phyloP scores from a whole-genome alignment of 1,284 basidiomycete species.

The Cutaneotrichosporon arboriforme region DNA sequence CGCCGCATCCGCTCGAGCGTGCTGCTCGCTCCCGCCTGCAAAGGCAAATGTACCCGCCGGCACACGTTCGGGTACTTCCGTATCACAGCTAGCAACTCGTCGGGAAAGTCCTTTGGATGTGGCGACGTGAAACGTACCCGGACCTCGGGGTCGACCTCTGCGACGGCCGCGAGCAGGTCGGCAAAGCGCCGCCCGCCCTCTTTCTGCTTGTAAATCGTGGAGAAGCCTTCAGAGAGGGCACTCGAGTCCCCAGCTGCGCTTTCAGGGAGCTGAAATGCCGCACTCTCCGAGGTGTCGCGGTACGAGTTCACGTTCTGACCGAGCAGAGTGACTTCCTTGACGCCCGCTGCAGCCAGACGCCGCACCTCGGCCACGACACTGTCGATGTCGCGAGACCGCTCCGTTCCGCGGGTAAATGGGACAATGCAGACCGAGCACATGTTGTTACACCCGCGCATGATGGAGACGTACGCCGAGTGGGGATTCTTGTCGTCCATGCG shows the following conservation, averaged over 20 bases:
- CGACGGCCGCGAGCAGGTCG: conserved; percentile 4
- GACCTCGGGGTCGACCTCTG: conserved; percentile 1
- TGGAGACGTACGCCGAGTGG: conserved; percentile 3
- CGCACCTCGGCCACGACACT: conserved; percentile 5
- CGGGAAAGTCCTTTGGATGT: conserved; percentile 4
- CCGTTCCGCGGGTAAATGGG: conserved; percentile 1
- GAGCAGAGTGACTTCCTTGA: conserved; percentile 5
- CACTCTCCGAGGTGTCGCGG: conserved; percentile 3
- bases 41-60: conserved; percentile 1
- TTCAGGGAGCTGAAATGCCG: not conserved
- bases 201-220: conserved; percentile 1
- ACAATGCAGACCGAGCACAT: conserved; percentile 9
- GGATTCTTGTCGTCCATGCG: conserved; percentile 7
- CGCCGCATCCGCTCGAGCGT: conserved; percentile 5
- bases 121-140: conserved; percentile 4
- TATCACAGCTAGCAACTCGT: conserved; percentile 5
- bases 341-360: not conserved
- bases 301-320: conserved; percentile 7
- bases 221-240: not conserved
- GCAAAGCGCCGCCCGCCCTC: conserved; percentile 5
- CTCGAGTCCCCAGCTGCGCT: not conserved
- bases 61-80: conserved; percentile 5
- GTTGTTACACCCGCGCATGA: conserved; percentile 8
- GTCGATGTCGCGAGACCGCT: conserved; percentile 4
- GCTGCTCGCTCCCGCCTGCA: not conserved